These are phyloP conservation scores for Paraphaeosphaeria sporulosa DNA, from an alignment of 2,329 filamentous ascomycete species.

Conservation along the genomic window DNA sequence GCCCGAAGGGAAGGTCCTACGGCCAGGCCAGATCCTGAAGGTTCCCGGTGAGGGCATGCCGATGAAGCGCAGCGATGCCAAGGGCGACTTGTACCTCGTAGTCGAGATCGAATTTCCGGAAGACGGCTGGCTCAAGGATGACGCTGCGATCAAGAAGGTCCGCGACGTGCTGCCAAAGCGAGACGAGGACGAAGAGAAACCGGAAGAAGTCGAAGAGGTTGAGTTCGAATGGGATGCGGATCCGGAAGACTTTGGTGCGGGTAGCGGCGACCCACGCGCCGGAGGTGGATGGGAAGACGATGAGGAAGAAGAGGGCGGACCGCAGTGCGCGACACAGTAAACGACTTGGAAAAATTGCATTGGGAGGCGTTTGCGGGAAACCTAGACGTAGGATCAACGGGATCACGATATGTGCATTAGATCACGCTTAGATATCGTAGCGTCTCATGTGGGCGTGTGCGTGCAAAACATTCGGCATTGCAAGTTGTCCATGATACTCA, in stretches of 20 bases:
- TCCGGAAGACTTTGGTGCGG: conserved; percentile 82
- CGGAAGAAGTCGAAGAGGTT: conserved; percentile 81
- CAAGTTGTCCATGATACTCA: not conserved
- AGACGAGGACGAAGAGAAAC: conserved; percentile 64
- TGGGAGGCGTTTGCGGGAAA: conserved; percentile 18
- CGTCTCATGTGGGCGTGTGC: conserved; percentile 6
- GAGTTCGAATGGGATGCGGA: conserved; percentile 83
- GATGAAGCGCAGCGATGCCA: conserved; percentile 80
- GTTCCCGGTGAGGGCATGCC: conserved; percentile 94
- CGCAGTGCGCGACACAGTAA: conserved; percentile 79
- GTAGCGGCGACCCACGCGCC: conserved; percentile 71
- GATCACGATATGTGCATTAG: conserved; percentile 5
- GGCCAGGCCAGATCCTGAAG: conserved; percentile 85
- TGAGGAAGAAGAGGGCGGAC: conserved; percentile 65
- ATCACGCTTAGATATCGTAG: conserved; percentile 5
- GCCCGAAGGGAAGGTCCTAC: conserved; percentile 75
- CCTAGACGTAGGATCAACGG: not conserved
- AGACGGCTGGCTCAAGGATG: conserved; percentile 77
- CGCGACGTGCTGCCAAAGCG: conserved; percentile 75
- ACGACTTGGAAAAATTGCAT: conserved; percentile 16
- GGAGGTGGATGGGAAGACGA: conserved; percentile 74
- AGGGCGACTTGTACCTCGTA: conserved; percentile 86
- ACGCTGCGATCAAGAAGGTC: conserved; percentile 74
- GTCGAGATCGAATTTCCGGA: conserved; percentile 90
- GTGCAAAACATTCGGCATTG: not conserved